A percentile compares a stretch with the other conserved stretches of the same genome.
phyloP scores from a whole-genome alignment of 2,329 filamentous ascomycete genomes.

The Calonectria crousiana region DNA sequence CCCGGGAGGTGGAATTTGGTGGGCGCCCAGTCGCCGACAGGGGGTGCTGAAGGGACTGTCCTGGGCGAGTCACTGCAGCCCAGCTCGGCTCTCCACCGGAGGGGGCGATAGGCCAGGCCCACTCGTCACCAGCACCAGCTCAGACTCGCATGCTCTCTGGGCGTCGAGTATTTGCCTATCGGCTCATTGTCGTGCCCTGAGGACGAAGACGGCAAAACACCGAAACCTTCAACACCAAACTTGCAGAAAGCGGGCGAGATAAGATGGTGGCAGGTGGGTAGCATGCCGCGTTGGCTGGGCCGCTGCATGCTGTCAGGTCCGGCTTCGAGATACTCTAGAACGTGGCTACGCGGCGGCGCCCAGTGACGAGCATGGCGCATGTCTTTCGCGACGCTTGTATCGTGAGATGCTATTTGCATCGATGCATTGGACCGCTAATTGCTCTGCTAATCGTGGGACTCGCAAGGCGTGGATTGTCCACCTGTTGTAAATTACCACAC shows the following conservation, averaged over 20 bases:
- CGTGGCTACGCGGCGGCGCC: neutral
- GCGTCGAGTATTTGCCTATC: neutral
- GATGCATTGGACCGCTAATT: neutral
- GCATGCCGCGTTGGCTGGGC: neutral
- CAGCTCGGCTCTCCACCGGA: neutral
- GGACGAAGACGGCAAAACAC: neutral
- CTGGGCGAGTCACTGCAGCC: constrained; percentile 1
- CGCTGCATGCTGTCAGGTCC: neutral
- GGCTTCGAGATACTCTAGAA: neutral
- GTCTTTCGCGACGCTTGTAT: neutral
- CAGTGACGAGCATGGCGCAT: neutral
- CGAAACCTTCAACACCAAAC: constrained; percentile 7
- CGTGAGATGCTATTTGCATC: constrained; percentile 1
- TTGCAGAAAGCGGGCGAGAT: neutral
- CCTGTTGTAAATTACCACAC: neutral
- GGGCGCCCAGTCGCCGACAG: constrained; percentile 23
- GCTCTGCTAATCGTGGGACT: neutral
- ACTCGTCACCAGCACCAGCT: neutral
- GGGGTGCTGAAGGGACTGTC: constrained; percentile 30
- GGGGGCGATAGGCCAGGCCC: neutral
- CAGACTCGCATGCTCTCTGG: neutral
- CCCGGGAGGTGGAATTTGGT: constrained; percentile 12
- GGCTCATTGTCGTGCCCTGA: constrained; percentile 4
- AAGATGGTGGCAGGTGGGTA: neutral
- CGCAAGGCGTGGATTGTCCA: neutral